Percentiles rank a stretch among this genome's conserved stretches.
phyloP scores from a whole-genome alignment of 345 rosid species.

The Populus davidiana region DNA sequence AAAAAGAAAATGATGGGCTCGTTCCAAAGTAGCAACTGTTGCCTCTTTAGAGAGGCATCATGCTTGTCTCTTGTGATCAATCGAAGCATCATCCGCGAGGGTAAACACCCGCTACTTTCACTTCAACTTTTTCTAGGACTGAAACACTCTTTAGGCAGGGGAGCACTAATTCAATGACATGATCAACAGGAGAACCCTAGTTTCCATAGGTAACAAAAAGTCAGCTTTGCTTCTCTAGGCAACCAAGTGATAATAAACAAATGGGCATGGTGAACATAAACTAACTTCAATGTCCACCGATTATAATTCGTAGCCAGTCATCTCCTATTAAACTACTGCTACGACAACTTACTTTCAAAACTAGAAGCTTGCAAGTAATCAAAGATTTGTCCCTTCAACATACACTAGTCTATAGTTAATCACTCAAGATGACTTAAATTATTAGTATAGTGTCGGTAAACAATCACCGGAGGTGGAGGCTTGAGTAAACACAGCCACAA shows the following conservation, averaged over 20 bases:
- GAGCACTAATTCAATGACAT: neutral
- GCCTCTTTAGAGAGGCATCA: neutral
- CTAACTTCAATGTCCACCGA: neutral
- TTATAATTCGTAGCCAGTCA: neutral
- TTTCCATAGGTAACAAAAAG: neutral
- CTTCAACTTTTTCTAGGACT: neutral
- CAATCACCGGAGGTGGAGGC: constrained; percentile 25
- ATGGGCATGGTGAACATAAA: neutral
- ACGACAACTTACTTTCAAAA: neutral
- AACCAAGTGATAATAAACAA: neutral
- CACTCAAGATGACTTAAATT: neutral
- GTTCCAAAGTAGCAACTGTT: neutral
- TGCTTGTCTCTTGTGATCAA: neutral
- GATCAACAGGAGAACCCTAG: neutral
- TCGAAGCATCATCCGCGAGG: neutral
- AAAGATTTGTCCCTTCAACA: neutral
- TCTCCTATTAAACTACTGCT: neutral
- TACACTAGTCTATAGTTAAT: neutral
- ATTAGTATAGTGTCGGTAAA: constrained; percentile 26
- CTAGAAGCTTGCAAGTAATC: neutral
- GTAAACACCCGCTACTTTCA: neutral
- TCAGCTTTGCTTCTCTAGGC: neutral
- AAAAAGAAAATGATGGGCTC: neutral
- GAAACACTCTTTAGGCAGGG: neutral
- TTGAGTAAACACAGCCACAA: constrained; percentile 19